Evolutionary conservation across 176 grass and related monocot species (phyloP).

Genomic region (Sorghum bicolor): Sorghum_bicolor_NCBIv3 NC_012877.2:58172501-58173000

Average conservation of each 20-base stretch:
- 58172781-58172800: not conserved
- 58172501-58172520: too few species aligned
- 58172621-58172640: not conserved
- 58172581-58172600: not conserved
- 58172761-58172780: not conserved
- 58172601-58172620: not conserved
- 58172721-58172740: not conserved
- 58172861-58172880: slow-evolving; percentile 5
- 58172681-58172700: not conserved
- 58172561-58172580: too few species aligned
- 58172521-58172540: too few species aligned
- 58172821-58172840: not conserved
- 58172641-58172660: not conserved
- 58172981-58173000: slow-evolving; percentile 19
- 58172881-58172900: not conserved
- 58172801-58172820: not conserved
- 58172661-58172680: not conserved
- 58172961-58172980: slow-evolving; percentile 14
- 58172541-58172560: too few species aligned
- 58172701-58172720: too few species aligned
- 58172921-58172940: slow-evolving; percentile 23
- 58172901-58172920: not conserved
- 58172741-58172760: not conserved
- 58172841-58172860: too few species aligned
- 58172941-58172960: slow-evolving; percentile 43